Conservation (phyloP, 768 basidiomycete genomes). For the Hysterangium stoloniferum region DNA sequence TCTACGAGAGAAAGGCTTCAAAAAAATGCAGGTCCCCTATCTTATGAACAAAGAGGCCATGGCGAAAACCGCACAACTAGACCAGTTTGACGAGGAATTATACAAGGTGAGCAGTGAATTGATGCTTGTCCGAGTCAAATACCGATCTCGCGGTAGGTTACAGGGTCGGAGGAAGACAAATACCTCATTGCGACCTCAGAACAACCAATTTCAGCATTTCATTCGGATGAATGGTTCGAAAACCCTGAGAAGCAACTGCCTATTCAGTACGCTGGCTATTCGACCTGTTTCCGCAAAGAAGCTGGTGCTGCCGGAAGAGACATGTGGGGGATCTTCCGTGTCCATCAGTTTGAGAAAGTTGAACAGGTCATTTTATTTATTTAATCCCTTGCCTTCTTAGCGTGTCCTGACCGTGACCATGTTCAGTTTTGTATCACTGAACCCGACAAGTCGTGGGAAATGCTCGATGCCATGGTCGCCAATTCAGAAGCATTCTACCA, state of each 20-base stretch:
- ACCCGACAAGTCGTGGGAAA: constrained; percentile 90
- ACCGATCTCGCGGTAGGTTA: constrained; percentile 42
- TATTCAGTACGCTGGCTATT: constrained; percentile 79
- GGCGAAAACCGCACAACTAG: constrained; percentile 95
- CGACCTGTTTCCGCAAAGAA: constrained; percentile 98
- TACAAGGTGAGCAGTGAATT: constrained; percentile 62
- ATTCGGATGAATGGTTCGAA: constrained; percentile 97
- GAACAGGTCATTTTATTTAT: constrained; percentile 42
- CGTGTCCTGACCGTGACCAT: neutral
- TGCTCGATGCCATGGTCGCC: constrained; percentile 85
- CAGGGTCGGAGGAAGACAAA: constrained; percentile 88
- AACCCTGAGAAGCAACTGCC: constrained; percentile 89
- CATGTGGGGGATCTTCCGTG: constrained; percentile 99
- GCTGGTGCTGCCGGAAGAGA: constrained; percentile 96
- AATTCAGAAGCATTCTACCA: constrained; percentile 95
- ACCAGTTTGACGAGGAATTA: constrained; percentile 96
- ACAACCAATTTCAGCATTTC: constrained; percentile 94
- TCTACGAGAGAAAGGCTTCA: constrained; percentile 73
- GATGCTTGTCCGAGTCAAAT: neutral
- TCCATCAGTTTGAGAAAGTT: constrained; percentile 99
- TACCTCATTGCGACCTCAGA: constrained; percentile 99
- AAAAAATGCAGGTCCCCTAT: constrained; percentile 94
- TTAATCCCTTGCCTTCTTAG: neutral
- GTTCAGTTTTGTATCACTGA: constrained; percentile 87
- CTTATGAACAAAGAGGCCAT: constrained; percentile 98